phyloP scores from a whole-genome alignment of 2,329 filamentous ascomycete species.

The Cercospora sp. region DNA sequence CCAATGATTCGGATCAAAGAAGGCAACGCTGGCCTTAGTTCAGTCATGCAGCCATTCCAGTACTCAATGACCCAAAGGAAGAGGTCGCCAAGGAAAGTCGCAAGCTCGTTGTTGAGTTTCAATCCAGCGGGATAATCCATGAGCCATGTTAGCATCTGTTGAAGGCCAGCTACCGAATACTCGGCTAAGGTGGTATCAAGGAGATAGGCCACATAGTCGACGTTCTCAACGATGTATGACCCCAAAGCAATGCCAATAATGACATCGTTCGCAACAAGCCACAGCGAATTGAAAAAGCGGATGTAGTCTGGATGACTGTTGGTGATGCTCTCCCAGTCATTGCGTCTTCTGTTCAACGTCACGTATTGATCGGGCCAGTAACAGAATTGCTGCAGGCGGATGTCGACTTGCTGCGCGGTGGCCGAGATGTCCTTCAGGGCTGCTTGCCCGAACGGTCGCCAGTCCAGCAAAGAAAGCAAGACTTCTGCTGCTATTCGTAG shows the following conservation, averaged over 20 bases:
- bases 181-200: conserved; percentile 73
- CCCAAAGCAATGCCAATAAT: conserved; percentile 97
- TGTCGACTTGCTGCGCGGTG: conserved; percentile 95
- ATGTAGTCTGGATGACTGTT: conserved; percentile 97
- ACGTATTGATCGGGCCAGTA: conserved; percentile 98
- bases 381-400: conserved; percentile 94
- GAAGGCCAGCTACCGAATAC: conserved; percentile 86
- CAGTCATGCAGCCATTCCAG: conserved; percentile 81
- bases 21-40: conserved; percentile 77
- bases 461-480: conserved; percentile 77
- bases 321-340: conserved; percentile 93
- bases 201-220: conserved; percentile 75
- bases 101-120: conserved; percentile 92
- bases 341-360: conserved; percentile 82
- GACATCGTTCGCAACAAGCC: conserved; percentile 97
- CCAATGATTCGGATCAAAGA: conserved; percentile 89
- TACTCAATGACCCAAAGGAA: conserved; percentile 99
- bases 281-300: conserved; percentile 96
- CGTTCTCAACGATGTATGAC: conserved; percentile 95
- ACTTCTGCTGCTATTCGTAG: conserved; percentile 81
- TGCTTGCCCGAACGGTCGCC: conserved; percentile 73
- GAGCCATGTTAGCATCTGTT: conserved; percentile 88
- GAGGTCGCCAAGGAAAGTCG: conserved; percentile 88
- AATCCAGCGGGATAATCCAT: conserved; percentile 94
- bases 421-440: conserved; percentile 95